Evolutionary conservation across 345 rosid genomes (phyloP).

Genomic region (Rhizophora mangle): DNA sequence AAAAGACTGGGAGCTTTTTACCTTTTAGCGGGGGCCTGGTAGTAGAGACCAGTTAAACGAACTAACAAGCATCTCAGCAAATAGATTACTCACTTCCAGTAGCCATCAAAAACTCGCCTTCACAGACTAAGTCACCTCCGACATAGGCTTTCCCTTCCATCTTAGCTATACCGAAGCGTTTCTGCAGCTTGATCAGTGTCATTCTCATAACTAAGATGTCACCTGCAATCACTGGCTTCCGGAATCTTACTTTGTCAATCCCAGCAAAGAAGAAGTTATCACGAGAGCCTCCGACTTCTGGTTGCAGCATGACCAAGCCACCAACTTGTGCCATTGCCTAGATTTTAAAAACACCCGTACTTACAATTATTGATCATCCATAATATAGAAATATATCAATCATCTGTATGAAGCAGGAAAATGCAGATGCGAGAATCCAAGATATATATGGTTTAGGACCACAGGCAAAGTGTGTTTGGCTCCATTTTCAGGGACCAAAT

Average conservation of each 20-base stretch:
- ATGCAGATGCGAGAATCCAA: neutral
- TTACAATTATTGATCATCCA: neutral
- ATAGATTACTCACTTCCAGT: constrained; percentile 46
- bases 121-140: constrained; percentile 75
- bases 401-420: neutral
- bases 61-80: neutral
- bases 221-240: constrained; percentile 95
- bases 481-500: neutral
- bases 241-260: constrained; percentile 85
- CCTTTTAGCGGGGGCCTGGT: too few relatives aligned
- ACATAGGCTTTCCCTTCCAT: constrained; percentile 98
- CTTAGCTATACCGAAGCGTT: constrained; percentile 87
- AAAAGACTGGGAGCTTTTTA: too few relatives aligned
- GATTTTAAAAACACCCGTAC: constrained; percentile 15
- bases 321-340: constrained; percentile 99
- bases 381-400: neutral
- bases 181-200: constrained; percentile 82
- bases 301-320: constrained; percentile 88
- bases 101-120: constrained; percentile 95
- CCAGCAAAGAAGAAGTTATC: constrained; percentile 90
- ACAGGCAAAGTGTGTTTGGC: neutral
- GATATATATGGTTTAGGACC: neutral
- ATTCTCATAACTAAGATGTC: constrained; percentile 97
- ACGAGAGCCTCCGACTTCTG: constrained; percentile 80
- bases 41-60: too few relatives aligned